phyloP scores from a whole-genome alignment of 768 basidiomycete species.

The Lyophyllum shimeji region DNA sequence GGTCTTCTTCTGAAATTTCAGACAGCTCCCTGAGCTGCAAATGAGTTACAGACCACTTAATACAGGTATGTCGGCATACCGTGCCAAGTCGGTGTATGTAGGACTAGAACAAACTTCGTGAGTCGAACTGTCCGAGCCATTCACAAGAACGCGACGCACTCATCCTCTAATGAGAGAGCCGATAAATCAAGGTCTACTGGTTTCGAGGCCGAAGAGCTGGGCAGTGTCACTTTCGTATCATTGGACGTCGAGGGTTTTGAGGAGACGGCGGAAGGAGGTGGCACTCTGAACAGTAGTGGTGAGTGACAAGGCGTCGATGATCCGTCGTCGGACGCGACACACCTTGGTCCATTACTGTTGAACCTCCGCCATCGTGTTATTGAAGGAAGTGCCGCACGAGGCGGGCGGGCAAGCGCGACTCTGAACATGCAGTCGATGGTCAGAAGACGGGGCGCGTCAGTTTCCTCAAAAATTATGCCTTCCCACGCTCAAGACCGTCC shows the following conservation, averaged over 20 bases:
- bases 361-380: conserved; percentile 15
- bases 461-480: conserved; percentile 8
- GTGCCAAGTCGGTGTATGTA: conserved; percentile 3
- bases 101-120: neutral
- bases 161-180: conserved; percentile 6
- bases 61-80: neutral
- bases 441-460: conserved; percentile 3
- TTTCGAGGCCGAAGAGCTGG: neutral
- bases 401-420: conserved; percentile 15
- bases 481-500: conserved; percentile 8
- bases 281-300: neutral
- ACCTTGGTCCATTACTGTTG: conserved; percentile 7
- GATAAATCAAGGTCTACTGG: neutral
- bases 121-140: neutral
- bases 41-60: neutral
- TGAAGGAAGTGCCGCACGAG: conserved; percentile 12
- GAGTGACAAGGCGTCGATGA: neutral
- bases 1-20: conserved; percentile 11
- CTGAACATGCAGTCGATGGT: conserved; percentile 14
- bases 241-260: conserved; percentile 2
- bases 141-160: neutral
- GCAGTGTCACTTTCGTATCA: neutral
- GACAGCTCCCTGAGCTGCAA: conserved; percentile 1
- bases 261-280: neutral
- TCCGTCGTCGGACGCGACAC: neutral